A percentile compares a stretch with the other conserved stretches of the same genome.
Evolutionary conservation across 1,284 basidiomycete species (phyloP).

Genomic region (Serendipita sp.): DNA sequence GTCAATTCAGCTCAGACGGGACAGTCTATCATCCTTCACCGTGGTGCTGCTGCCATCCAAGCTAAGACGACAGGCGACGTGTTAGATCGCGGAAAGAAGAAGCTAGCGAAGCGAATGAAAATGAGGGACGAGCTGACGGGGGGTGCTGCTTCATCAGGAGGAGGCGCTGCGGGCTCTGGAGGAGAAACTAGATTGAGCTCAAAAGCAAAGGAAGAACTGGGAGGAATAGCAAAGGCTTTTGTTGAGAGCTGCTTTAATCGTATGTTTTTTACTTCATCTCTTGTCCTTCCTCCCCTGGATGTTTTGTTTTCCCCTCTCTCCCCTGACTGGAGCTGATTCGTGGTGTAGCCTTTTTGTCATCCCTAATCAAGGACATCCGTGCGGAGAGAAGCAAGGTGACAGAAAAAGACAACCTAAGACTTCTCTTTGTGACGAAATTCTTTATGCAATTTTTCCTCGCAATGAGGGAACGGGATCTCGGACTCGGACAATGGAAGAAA

Average conservation of each 20-base stretch:
- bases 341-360: slow-evolving; percentile 58
- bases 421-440: slow-evolving; percentile 75
- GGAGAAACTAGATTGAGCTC: slow-evolving; percentile 45
- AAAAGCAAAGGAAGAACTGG: slow-evolving; percentile 55
- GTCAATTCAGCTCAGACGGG: slow-evolving; percentile 47
- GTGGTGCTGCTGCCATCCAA: slow-evolving; percentile 39
- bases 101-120: slow-evolving; percentile 44
- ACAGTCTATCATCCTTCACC: slow-evolving; percentile 22
- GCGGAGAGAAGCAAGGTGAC: slow-evolving; percentile 81
- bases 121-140: slow-evolving; percentile 34
- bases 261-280: slow-evolving; percentile 26
- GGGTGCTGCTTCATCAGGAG: slow-evolving; percentile 13
- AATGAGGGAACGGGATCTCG: slow-evolving; percentile 20
- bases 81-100: slow-evolving; percentile 66
- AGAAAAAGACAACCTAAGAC: slow-evolving; percentile 77
- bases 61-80: slow-evolving; percentile 55
- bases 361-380: slow-evolving; percentile 81
- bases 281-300: neutral
- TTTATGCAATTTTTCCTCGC: slow-evolving; percentile 77
- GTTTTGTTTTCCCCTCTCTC: slow-evolving; percentile 7
- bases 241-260: slow-evolving; percentile 76
- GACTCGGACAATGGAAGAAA: neutral
- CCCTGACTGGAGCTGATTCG: too few relatives aligned
- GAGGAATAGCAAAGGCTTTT: slow-evolving; percentile 56
- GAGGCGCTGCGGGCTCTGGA: slow-evolving; percentile 54